Conservation (phyloP, 2,329 filamentous ascomycete genomes). For the Chaetomiaceae sp. region DNA sequence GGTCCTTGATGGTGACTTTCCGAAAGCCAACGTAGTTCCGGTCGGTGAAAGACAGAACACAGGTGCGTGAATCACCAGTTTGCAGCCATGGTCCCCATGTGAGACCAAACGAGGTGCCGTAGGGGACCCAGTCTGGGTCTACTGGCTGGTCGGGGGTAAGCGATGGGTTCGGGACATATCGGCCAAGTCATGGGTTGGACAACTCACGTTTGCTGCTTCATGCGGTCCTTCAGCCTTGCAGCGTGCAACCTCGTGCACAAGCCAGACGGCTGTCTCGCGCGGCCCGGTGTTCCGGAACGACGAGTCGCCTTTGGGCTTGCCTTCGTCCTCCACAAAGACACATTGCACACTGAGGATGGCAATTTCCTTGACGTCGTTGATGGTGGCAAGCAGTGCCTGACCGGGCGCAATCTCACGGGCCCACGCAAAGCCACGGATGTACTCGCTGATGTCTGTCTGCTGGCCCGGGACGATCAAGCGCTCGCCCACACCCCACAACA, state of each 20-base stretch:
- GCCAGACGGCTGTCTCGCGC: conserved; percentile 37
- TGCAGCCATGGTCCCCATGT: conserved; percentile 52
- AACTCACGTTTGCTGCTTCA: conserved; percentile 30
- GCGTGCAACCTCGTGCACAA: conserved; percentile 46
- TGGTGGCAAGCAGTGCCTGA: conserved; percentile 46
- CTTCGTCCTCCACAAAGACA: conserved; percentile 31
- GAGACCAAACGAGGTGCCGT: conserved; percentile 46
- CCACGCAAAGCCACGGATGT: conserved; percentile 51
- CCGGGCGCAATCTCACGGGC: conserved; percentile 39
- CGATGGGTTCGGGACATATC: background rate
- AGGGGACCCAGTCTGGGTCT: conserved; percentile 47
- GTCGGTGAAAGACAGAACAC: conserved; percentile 47
- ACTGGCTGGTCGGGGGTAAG: conserved; percentile 12
- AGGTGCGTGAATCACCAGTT: conserved; percentile 32
- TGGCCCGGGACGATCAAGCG: conserved; percentile 45
- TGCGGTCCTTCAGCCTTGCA: conserved; percentile 47
- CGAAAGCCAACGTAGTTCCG: conserved; percentile 53
- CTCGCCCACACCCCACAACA: conserved; percentile 53
- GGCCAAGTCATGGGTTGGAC: too few relatives aligned
- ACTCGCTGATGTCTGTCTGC: conserved; percentile 38
- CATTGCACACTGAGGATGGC: conserved; percentile 47
- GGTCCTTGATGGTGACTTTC: conserved; percentile 38
- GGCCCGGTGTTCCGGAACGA: conserved; percentile 16
- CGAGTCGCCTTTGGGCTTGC: conserved; percentile 13
- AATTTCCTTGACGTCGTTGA: conserved; percentile 46